Base-by-base conservation (phyloP, 768 basidiomycete species). In the Tricholoma flavovirens region DNA sequence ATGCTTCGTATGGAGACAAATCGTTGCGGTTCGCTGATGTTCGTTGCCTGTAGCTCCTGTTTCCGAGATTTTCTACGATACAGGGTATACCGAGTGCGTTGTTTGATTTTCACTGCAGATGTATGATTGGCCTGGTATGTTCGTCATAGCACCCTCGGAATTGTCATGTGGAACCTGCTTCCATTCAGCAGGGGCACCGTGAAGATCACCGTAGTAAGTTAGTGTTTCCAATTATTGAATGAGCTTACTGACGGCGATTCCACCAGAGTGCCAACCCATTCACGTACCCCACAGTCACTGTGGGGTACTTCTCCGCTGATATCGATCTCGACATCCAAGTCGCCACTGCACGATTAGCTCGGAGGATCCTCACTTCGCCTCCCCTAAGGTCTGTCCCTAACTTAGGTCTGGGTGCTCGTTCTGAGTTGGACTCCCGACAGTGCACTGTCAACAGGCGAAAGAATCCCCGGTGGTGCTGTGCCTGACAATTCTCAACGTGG, bases 171-270 rank as follows among this genome's bases (percentile, higher is more conserved):
- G 81, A 74, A 75, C 53, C 71, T 83, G 15, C 71, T 83, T 4
- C 81, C 81, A 1, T 83, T 82, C 68, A 77, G 77, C 64, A 67
- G 81, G 22, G 82, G 82, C 6, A 73, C 62, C n/a, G 77, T 82
- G 26, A 69, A 68, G 49, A 77, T 82, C 60, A 75, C 67, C 6
- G 79, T 80, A 33, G 79, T 80, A 33, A 32, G 67, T 9, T 24
- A n/a, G 6, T 4, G 6, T 30, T 29, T 43, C 21, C 3, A n/a
- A 17, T 32, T 5, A 14, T 19, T 14, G 24, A 19, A 42, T 32
- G 2, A 26, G 33, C 7, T 5, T 24, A 11, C 3, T n/a, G 3
- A n/a, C 26, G 24, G 24, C 5, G 9, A 4, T n/a, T 10, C 12
- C 49, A 4, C 26, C 43, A 82, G 77, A 77, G 73, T 32, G 71